Percentiles rank a stretch among this genome's conserved stretches.
These are phyloP conservation scores for Hygrophila difformis DNA, from an alignment of 257 asterid genomes.

Conservation along the genomic window DNA sequence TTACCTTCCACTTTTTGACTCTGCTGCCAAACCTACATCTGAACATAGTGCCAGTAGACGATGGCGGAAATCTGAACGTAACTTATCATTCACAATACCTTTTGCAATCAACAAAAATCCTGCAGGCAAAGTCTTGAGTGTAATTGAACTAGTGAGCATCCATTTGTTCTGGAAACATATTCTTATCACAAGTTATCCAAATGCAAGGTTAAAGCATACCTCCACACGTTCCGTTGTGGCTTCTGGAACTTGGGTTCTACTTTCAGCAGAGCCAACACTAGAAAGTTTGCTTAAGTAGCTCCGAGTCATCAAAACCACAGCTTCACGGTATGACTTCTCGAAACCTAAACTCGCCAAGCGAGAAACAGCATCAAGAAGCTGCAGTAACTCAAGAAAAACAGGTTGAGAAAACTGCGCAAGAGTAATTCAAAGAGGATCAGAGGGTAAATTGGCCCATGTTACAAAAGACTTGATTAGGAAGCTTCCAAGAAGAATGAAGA, in stretches of 20 bases:
- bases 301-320: conserved; percentile 81
- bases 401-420: conserved; percentile 41
- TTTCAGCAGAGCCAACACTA: conserved; percentile 80
- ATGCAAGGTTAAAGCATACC: conserved; percentile 35
- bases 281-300: conserved; percentile 90
- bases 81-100: conserved; percentile 54
- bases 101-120: conserved; percentile 84
- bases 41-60: conserved; percentile 96
- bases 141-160: conserved; percentile 72
- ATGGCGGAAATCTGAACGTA: conserved; percentile 91
- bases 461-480: conserved; percentile 6
- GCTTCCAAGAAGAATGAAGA: neutral
- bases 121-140: conserved; percentile 97
- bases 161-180: conserved; percentile 20
- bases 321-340: conserved; percentile 97
- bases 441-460: neutral
- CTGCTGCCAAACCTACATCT: conserved; percentile 98
- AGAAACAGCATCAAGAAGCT: conserved; percentile 99
- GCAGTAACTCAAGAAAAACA: conserved; percentile 63
- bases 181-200: conserved; percentile 16
- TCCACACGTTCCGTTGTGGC: conserved; percentile 96
- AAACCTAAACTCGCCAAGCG: conserved; percentile 98
- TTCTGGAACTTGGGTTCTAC: conserved; percentile 71
- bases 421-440: conserved; percentile 8
- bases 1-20: conserved; percentile 91